A percentile compares a stretch with the other conserved stretches of the same genome.
These are phyloP conservation scores for Lactifluus piperatus DNA, from an alignment of 768 basidiomycete species.

Conservation along the genomic window DNA sequence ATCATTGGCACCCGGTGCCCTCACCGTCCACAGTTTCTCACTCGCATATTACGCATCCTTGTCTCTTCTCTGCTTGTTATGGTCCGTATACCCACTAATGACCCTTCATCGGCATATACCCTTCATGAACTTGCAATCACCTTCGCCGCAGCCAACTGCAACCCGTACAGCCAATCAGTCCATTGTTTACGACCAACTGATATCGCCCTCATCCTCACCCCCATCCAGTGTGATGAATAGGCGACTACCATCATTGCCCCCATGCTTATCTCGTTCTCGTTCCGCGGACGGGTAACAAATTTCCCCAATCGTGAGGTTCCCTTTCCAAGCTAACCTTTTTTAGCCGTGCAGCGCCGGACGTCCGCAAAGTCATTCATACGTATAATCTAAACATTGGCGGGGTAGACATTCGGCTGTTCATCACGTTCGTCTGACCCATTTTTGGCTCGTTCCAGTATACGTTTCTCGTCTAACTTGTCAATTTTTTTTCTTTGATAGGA, in stretches of 20 bases:
- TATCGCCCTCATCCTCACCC: not conserved
- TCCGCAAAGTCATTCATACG: slow-evolving; percentile 9
- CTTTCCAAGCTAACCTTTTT: not conserved
- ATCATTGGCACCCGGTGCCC: not conserved
- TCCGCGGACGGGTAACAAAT: not conserved
- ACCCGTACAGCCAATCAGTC: slow-evolving; percentile 1
- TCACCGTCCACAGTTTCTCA: not conserved
- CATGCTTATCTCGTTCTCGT: not conserved
- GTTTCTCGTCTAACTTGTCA: not conserved
- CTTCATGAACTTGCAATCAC: not conserved
- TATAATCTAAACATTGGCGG: slow-evolving; percentile 3
- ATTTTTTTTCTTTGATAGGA: not conserved
- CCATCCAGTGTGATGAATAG: not conserved
- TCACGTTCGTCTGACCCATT: slow-evolving; percentile 12
- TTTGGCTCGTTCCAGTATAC: not conserved
- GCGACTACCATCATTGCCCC: slow-evolving; percentile 4
- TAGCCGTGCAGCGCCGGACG: not conserved
- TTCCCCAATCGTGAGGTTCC: not conserved
- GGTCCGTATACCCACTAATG: not conserved
- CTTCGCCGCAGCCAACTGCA: not conserved
- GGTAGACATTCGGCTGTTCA: slow-evolving; percentile 10
- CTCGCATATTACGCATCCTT: not conserved
- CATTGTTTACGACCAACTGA: not conserved
- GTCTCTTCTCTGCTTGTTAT: not conserved
- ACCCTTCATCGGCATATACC: slow-evolving; percentile 5